Base-by-base conservation (phyloP, 164 flowering plant species). In the Akebia trifoliata region DNA sequence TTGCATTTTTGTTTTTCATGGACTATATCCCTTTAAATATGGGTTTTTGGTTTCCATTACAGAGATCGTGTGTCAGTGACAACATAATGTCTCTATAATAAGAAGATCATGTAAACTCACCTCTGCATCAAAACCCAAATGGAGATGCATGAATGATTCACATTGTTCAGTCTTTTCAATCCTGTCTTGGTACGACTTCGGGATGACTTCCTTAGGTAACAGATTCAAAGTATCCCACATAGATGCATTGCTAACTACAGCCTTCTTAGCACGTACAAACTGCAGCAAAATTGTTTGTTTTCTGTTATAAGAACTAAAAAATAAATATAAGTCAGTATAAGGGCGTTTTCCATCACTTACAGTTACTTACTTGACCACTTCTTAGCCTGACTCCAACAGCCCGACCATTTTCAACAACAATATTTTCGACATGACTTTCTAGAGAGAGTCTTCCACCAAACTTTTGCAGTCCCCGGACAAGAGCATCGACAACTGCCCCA, bases 101-200 rank as follows among this genome's bases (percentile, higher is more conserved):
- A 44, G 45, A 4, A 52, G 2, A 18, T 6, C 15, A 38, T 39
- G 31, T 2, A 20, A 42, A 29, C 77, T 69, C 61, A 92, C 96
- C 91, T 92, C 80, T 43, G 85, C 82, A 72, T 89, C 95, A 69
- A 92, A 89, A 31, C 98, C 98, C 72, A 92, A 69, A 76, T 92
- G 98, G 43, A 92, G 89, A 74, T 92, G 96, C 96, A 92, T 85
- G 73, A 92, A 92, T n/a, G 98, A 92, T 66, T 93, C 94, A 62
- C 98, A 93, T 61, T 85, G 95, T 4, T 76, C 81, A 7, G 91
- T 93, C 48, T 2, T 72, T 54, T 80, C 60, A 30, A 80, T 58
- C 48, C 81, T 72, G 11, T 82, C 85, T 45, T 57, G 48, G 54
- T 81, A 93, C 22, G 80, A 56, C 57, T 74, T 78, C 29, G 96